A percentile compares a stretch with the other conserved stretches of the same genome.
Conservation (phyloP, 2,329 filamentous ascomycete genomes). For the Colletotrichum sp. region DNA sequence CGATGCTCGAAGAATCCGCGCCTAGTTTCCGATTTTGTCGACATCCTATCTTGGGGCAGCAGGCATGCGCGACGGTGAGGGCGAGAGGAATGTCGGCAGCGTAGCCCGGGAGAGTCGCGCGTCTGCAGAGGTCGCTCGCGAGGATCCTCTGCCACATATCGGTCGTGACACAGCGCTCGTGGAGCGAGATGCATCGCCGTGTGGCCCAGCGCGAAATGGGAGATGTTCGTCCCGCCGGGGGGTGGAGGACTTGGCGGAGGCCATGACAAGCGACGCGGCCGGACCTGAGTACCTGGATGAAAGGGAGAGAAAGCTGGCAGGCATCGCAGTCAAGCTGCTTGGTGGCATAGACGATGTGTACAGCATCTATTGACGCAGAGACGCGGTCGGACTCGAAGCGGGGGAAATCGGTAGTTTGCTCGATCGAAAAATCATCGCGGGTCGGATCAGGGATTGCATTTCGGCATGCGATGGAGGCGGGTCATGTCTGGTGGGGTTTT, state of each 20-base stretch:
- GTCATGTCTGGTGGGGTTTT: not conserved
- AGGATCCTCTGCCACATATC: not conserved
- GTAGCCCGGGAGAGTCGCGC: not conserved
- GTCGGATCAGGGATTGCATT: not conserved
- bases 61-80: not conserved
- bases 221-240: not conserved
- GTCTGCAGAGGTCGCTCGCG: not conserved
- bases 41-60: not conserved
- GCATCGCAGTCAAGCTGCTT: not conserved
- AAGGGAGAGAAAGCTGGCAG: not conserved
- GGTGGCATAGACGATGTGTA: not conserved
- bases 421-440: not conserved
- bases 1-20: not conserved
- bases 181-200: not conserved
- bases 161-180: not conserved
- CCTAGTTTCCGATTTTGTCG: not conserved
- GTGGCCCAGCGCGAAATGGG: not conserved
- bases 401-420: not conserved
- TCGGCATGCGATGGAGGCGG: not conserved
- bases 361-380: not conserved
- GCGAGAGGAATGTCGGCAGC: not conserved
- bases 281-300: not conserved
- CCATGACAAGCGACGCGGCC: not conserved
- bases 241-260: not conserved
- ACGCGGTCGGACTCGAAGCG: not conserved